Conservation (phyloP, 225 moss, liverwort and hornwort species). For the Neckera pumila region DNA sequence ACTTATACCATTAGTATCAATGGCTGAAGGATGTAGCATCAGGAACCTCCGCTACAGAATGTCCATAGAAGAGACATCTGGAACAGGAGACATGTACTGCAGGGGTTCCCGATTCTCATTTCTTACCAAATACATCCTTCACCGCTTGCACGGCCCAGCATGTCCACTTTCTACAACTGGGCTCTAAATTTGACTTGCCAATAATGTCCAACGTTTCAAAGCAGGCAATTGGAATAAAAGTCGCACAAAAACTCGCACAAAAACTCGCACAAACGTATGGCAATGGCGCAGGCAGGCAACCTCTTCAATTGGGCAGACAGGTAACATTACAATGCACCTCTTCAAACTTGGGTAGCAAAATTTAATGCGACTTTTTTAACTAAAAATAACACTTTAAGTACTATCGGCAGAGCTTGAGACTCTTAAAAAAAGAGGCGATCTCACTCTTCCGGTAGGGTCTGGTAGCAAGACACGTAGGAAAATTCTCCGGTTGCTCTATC, state of each 20-base stretch:
- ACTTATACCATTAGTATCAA: not conserved
- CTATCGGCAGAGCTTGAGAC: slow-evolving; percentile 76
- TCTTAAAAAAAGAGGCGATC: slow-evolving; percentile 68
- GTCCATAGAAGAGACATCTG: not conserved
- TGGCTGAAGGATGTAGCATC: not conserved
- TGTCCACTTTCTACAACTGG: not conserved
- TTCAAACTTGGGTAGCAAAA: not conserved
- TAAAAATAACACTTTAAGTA: too few relatives aligned
- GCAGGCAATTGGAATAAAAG: not conserved
- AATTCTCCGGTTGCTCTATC: slow-evolving; percentile 91
- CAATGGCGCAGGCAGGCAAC: not conserved
- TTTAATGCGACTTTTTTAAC: not conserved
- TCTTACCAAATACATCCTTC: not conserved
- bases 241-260: not conserved
- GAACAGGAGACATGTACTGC: not conserved
- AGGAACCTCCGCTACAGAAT: not conserved
- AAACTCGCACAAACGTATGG: not conserved
- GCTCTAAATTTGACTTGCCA: not conserved
- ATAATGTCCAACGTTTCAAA: not conserved
- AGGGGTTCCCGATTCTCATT: not conserved
- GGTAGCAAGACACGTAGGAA: slow-evolving; percentile 87
- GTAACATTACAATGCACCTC: not conserved
- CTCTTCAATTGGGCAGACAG: not conserved
- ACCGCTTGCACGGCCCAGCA: not conserved
- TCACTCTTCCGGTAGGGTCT: slow-evolving; percentile 75